A percentile compares a stretch with the other conserved stretches of the same genome.
phyloP scores from a whole-genome alignment of 495 filamentous ascomycete genomes.

The Lasiosphaeria hispida region DNA sequence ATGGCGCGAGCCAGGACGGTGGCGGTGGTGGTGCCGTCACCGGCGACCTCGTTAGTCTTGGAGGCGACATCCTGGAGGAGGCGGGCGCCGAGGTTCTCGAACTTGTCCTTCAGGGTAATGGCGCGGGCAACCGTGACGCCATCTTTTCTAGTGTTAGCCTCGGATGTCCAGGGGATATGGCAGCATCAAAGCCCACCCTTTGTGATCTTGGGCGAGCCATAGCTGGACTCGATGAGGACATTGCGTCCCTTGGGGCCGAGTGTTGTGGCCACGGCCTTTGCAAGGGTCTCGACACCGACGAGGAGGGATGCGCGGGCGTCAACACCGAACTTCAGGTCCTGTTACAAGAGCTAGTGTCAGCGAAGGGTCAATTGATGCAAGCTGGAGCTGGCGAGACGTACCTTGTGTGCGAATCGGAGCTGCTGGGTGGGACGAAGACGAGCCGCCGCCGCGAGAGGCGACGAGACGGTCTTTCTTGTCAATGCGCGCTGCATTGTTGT shows the following conservation, averaged over 20 bases:
- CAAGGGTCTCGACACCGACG: slow-evolving; percentile 92
- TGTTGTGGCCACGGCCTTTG: slow-evolving; percentile 93
- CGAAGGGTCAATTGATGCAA: slow-evolving; percentile 14
- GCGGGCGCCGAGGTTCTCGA: slow-evolving; percentile 97
- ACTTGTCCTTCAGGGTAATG: slow-evolving; percentile 94
- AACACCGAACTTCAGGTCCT: slow-evolving; percentile 98
- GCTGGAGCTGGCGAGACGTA: slow-evolving; percentile 40
- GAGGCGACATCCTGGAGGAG: slow-evolving; percentile 96
- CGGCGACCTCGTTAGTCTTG: slow-evolving; percentile 98
- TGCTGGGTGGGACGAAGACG: slow-evolving; percentile 71
- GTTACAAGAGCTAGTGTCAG: slow-evolving; percentile 12
- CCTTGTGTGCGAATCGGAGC: slow-evolving; percentile 93
- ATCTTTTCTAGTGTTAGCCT: slow-evolving; percentile 51
- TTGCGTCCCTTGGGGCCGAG: slow-evolving; percentile 97
- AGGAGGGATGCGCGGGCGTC: slow-evolving; percentile 87
- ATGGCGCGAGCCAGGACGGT: slow-evolving; percentile 97
- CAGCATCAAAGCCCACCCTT: slow-evolving; percentile 64
- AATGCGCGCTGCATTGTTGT: slow-evolving; percentile 48
- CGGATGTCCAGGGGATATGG: not conserved
- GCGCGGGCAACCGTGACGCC: slow-evolving; percentile 94
- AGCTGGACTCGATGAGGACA: slow-evolving; percentile 95
- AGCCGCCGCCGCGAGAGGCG: slow-evolving; percentile 50
- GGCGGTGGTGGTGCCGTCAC: slow-evolving; percentile 97
- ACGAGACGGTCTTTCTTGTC: slow-evolving; percentile 64
- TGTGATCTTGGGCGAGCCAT: slow-evolving; percentile 98